Base-by-base conservation (phyloP, 352 stramenopile species). In the Phytophthora meadii region DNA sequence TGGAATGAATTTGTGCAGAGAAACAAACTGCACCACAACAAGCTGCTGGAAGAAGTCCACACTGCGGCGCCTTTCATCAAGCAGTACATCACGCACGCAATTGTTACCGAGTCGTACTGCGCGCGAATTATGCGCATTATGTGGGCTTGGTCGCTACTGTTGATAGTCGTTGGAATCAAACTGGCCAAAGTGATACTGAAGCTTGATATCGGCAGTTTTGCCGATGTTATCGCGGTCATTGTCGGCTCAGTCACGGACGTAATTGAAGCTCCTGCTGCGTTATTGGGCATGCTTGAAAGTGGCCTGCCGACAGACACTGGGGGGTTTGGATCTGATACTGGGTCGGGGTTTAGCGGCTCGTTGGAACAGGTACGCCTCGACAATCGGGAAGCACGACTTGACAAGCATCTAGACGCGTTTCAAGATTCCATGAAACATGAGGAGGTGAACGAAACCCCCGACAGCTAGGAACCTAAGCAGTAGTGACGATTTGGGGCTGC, bases 61-160 rank as follows among this genome's bases (percentile, higher is more conserved):
- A 60, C 53, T n/a, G 40, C 53, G 25, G 27, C 40, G 17, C 28
- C 53, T 6, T 60, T 36, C 40, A 14, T 60, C 40, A 60, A 60
- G 40, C 53, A 51, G 40, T 60, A 45, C 17, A 49, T 60, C 27
- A 42, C 27, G 9, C 5, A 45, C 30, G 40, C 40, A 25, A 51
- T 60, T 51, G 17, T 60, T 30, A 51, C 27, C 4, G 40, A 51
- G 51, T 60, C 53, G 19, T 60, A 51, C 17, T 19, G 9, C n/a
- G 30, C 19, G 11, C 53, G 53, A n/a, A 7, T 50, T n/a, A 19
- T 8, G 9, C 52, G 52, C 17, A 19, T 40, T 3, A 34, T 11
- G 11, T 50, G 39, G 53, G n/a, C 6, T 5, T 60, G 39, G 53
- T 19, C 12, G 7, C 3, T 50, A 11, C 10, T 60, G 19, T 1